Evolutionary conservation across 2,329 filamentous ascomycete species (phyloP).

Genomic region (Stagonosporopsis tanaceti): DNA sequence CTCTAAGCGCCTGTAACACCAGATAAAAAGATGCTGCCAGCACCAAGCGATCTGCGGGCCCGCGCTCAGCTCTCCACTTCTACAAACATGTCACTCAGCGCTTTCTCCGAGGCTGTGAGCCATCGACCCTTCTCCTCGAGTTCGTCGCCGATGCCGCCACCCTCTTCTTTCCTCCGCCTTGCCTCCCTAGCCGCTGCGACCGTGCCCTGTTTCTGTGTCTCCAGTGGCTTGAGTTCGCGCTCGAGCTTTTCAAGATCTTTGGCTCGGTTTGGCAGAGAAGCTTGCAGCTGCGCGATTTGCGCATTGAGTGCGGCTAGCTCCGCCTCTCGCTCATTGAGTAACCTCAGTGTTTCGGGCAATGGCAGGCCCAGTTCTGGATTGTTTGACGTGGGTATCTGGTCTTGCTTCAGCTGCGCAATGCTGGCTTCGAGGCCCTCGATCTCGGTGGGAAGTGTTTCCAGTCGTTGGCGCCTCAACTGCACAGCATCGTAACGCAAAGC

Average conservation of each 20-base stretch:
- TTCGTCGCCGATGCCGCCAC: constrained; percentile 73
- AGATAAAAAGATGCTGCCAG: neutral
- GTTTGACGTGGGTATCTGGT: constrained; percentile 45
- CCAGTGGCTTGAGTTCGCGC: constrained; percentile 72
- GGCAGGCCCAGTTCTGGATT: constrained; percentile 54
- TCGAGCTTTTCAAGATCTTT: constrained; percentile 73
- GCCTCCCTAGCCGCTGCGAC: constrained; percentile 75
- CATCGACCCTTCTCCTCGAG: constrained; percentile 78
- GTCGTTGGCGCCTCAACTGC: constrained; percentile 60
- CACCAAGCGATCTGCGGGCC: constrained; percentile 1
- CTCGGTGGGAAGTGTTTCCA: constrained; percentile 60
- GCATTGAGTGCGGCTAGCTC: constrained; percentile 53
- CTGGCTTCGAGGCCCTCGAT: constrained; percentile 61
- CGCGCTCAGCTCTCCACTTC: constrained; percentile 56
- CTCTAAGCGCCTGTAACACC: constrained; percentile 8
- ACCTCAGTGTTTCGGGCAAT: constrained; percentile 52
- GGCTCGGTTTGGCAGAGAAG: constrained; percentile 69
- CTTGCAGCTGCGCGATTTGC: constrained; percentile 61
- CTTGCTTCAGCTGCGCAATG: constrained; percentile 56
- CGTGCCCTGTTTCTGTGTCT: constrained; percentile 71
- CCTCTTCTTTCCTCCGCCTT: constrained; percentile 69
- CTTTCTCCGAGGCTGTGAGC: constrained; percentile 73
- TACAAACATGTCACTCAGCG: constrained; percentile 66
- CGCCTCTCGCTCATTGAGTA: constrained; percentile 52
- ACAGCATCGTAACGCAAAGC: constrained; percentile 64